Evolutionary conservation across 768 basidiomycete genomes (phyloP).

Genomic region (Psilocybe cyanescens): DNA sequence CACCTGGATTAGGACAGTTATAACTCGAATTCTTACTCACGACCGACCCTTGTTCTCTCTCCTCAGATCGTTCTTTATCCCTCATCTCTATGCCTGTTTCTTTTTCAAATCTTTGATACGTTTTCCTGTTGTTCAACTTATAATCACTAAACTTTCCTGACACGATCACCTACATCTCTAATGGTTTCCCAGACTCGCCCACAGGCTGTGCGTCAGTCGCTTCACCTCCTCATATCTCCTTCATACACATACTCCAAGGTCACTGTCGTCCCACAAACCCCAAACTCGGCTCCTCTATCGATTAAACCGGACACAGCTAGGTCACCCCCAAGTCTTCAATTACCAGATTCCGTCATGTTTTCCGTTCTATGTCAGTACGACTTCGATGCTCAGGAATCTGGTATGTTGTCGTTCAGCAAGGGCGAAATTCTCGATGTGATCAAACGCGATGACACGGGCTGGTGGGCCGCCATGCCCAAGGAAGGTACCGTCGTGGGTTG

Average conservation of each 20-base stretch:
- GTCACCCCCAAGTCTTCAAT: constrained; percentile 31
- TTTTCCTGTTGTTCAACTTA: neutral
- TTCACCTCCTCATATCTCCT: constrained; percentile 43
- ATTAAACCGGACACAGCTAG: constrained; percentile 28
- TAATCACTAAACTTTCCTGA: neutral
- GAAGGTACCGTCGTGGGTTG: constrained; percentile 63
- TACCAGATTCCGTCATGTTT: constrained; percentile 40
- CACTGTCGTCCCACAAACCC: constrained; percentile 33
- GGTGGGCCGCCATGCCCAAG: constrained; percentile 78
- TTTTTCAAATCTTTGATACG: neutral
- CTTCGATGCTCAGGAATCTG: constrained; percentile 63
- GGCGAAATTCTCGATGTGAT: constrained; percentile 72
- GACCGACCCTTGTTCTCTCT: neutral
- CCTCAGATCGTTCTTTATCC: neutral
- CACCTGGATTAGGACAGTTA: constrained; percentile 4
- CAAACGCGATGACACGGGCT: constrained; percentile 71
- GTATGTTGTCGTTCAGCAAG: constrained; percentile 64
- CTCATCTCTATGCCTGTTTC: neutral
- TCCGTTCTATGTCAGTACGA: constrained; percentile 71
- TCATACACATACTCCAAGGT: constrained; percentile 30
- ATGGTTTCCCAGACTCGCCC: constrained; percentile 32
- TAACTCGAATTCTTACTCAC: neutral
- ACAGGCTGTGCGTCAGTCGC: constrained; percentile 38
- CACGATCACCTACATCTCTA: neutral
- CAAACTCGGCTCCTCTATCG: constrained; percentile 32